Conservation (phyloP, 768 basidiomycete genomes). For the Leccinellum luteum region DNA sequence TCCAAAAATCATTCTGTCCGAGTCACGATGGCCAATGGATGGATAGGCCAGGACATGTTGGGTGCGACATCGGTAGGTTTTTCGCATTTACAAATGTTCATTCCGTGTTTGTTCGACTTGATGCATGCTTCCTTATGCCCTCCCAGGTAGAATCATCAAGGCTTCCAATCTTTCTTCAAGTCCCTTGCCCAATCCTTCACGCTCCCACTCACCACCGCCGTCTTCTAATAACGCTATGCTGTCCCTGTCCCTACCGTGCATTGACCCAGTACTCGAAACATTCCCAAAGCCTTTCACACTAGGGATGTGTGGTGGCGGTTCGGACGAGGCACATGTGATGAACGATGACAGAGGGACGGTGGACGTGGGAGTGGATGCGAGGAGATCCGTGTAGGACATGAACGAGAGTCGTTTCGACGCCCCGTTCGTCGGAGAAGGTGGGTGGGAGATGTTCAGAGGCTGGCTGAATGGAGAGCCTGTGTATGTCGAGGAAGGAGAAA, state of each 20-base stretch:
- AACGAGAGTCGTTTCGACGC: constrained; percentile 78
- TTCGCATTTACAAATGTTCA: not conserved
- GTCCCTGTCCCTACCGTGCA: constrained; percentile 36
- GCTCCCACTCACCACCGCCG: constrained; percentile 82
- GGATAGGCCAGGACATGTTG: not conserved
- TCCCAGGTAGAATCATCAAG: constrained; percentile 36
- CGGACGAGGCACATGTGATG: constrained; percentile 56
- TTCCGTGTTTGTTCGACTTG: not conserved
- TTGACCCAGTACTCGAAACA: constrained; percentile 25
- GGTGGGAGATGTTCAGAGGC: constrained; percentile 28
- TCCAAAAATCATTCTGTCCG: not conserved
- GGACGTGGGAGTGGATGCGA: constrained; percentile 71
- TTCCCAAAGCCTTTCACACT: constrained; percentile 48
- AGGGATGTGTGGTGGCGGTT: constrained; percentile 75
- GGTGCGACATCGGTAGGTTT: not conserved
- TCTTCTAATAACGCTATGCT: constrained; percentile 54
- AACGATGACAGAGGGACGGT: constrained; percentile 71
- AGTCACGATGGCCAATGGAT: not conserved
- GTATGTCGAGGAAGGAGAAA: constrained; percentile 27
- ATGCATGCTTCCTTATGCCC: constrained; percentile 16
- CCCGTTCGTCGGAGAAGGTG: constrained; percentile 47
- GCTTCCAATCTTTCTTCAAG: constrained; percentile 80
- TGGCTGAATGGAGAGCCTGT: constrained; percentile 26
- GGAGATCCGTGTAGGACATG: constrained; percentile 84
- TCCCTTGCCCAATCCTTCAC: constrained; percentile 79